Base-by-base conservation (phyloP, 768 basidiomycete species). In the Trametes villosa region DNA sequence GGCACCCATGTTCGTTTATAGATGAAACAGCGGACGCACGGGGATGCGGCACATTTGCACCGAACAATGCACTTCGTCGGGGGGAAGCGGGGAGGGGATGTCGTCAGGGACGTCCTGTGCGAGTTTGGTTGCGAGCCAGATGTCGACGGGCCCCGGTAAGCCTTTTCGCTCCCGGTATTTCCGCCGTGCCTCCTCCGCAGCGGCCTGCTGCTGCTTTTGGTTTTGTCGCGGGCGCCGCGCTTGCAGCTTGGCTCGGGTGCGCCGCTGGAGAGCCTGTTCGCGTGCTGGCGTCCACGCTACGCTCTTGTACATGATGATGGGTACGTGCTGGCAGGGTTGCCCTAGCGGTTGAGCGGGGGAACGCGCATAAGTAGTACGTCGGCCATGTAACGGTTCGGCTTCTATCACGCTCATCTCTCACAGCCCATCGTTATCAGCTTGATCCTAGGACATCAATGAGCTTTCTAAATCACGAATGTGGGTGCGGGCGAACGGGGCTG, bases 31-130 rank as follows among this genome's bases (percentile, higher is more conserved):
- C 22, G 20, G 46, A 59, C 65, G 45, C 31, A 66, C 65, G 42
- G 59, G 45, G 42, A 59, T 47, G 30, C 50, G 41, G 38, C 60
- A 41, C 31, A 66, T 31, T 26, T 54, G 50, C 24, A 63, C 54
- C 30, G 52, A 29, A 41, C 65, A 66, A 11, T 33, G 46, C 12
- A 63, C 61, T 38, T 63, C 58, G 34, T 55, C 60, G 13, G 48
- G 15, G 9, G n/a, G 29, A 3, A 52, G 53, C 3, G 64, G 53
- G 12, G 41, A 27, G 51, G 34, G 18, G 12, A 38, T 1, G 4
- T 18, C 22, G 33, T n/a, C 47, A 20, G 12, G 30, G 47, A 17
- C 17, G 29, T 12, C 50, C 9, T 27, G 31, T 33, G 40, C 54
- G 31, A 53, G 49, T 31, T 54, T 52, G 13, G 45, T 42, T 8